Percentiles rank a stretch among this genome's conserved stretches.
Evolutionary conservation across 352 stramenopile genomes (phyloP).

Genomic region (Pythium guiyangense): DNA sequence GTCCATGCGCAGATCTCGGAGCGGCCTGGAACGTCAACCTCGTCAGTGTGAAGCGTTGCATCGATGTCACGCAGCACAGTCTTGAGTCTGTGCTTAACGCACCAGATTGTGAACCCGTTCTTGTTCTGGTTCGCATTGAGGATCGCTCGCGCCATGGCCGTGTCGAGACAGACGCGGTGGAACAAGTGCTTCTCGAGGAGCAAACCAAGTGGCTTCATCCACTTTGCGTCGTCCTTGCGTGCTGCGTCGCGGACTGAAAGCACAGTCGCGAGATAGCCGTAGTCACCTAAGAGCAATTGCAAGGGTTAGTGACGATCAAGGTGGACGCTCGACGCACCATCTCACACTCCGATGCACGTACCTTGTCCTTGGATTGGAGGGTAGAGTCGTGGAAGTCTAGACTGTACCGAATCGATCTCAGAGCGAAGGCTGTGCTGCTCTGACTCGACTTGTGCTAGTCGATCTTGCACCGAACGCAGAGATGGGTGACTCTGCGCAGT

Average conservation of each 20-base stretch:
- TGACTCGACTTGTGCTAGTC: not conserved
- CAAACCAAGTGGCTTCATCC: slow-evolving; percentile 9
- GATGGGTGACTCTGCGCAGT: not conserved
- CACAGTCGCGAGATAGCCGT: no score
- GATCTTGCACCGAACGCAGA: not conserved
- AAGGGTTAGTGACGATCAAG: not conserved
- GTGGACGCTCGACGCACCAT: no score
- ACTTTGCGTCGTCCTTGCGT: not conserved
- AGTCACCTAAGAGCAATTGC: not conserved
- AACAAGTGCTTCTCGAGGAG: slow-evolving; percentile 14
- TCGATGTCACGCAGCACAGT: not conserved
- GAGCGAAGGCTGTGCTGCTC: not conserved
- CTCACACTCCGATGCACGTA: no score
- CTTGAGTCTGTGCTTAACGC: not conserved
- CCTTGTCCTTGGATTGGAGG: not conserved
- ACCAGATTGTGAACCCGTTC: slow-evolving; percentile 7
- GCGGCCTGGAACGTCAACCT: not conserved
- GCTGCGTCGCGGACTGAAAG: not conserved
- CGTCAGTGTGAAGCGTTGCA: slow-evolving; percentile 1
- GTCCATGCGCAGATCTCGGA: not conserved
- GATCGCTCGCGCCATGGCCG: not conserved
- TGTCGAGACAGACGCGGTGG: slow-evolving; percentile 10
- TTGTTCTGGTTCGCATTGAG: slow-evolving; percentile 4
- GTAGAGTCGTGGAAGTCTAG: not conserved
- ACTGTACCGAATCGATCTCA: not conserved